Base-by-base conservation (phyloP, 805 yeast genomes). In the Candida odintsovae region DNA sequence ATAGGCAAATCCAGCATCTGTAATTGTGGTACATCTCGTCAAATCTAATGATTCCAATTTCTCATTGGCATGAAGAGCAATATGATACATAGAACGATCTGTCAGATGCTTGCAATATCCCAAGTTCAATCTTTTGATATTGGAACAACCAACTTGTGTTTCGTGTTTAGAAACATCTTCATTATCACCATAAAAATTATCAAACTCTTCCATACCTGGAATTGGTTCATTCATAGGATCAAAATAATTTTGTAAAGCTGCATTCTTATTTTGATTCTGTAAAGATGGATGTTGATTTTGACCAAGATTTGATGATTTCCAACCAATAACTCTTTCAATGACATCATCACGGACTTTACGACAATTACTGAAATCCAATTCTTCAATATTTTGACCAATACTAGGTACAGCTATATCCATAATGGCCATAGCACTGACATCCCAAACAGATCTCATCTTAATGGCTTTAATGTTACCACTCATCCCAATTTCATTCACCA, bases 21-120 rank as follows among this genome's bases (percentile, higher is more conserved):
- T 83, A 29, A 86, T 82, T 2, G 89, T 77, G 21, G 90, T 85
- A 61, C 94, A 86, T 50, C 94, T 71, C 2, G 90, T 80, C 46
- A 86, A 65, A 54, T 83, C 80, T 54, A 86, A 69, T 33, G 73
- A 62, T 48, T 72, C 79, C 42, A 86, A 64, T 45, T 81, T 67
- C 15, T 72, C 72, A 49, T 67, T 71, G n/a, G 86, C 83, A 61
- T 78, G 75, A 19, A 71, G 58, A 0, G 87, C 80, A 47, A 86
- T 68, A 50, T 79, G 82, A 50, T 70, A 66, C 83, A 86, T 80
- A 31, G 84, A 67, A 51, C 73, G 70, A 57, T 86, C 94, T 3
- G 90, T 82, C 46, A 86, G 57, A 57, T 81, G 83, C 58, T 86
- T 86, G 67, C 94, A 86, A 58, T 86, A 84, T n/a, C 89, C 79